Evolutionary conservation across 2,329 filamentous ascomycete genomes (phyloP).

Genomic region (Curvularia hawaiiensis): DNA sequence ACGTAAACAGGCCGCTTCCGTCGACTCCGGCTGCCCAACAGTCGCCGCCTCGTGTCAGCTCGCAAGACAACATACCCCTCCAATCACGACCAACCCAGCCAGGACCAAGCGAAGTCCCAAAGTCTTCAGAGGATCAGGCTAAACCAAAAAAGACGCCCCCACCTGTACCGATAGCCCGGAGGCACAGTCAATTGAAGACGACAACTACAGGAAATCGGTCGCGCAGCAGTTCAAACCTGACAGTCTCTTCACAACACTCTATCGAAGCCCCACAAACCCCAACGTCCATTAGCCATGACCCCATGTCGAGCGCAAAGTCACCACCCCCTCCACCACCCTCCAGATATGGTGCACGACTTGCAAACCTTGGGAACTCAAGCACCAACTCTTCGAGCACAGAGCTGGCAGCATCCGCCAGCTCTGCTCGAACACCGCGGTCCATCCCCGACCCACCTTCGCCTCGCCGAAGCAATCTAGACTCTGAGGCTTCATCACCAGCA

Average conservation of each 20-base stretch:
- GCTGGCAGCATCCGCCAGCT: constrained; percentile 28
- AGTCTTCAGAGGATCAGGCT: constrained; percentile 26
- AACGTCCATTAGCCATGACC: constrained; percentile 19
- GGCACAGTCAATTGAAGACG: constrained; percentile 45
- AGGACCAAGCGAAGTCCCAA: constrained; percentile 21
- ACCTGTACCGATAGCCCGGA: constrained; percentile 42
- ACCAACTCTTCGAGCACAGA: constrained; percentile 40
- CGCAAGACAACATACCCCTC: constrained; percentile 28
- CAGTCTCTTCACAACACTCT: constrained; percentile 44
- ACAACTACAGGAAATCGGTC: constrained; percentile 32
- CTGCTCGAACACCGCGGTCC: constrained; percentile 27
- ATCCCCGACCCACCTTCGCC: constrained; percentile 29
- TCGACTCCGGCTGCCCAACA: constrained; percentile 51
- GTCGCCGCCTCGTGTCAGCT: constrained; percentile 25
- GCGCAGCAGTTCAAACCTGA: constrained; percentile 45
- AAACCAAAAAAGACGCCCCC: constrained; percentile 42
- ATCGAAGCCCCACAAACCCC: constrained; percentile 32
- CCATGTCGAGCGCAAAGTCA: constrained; percentile 28
- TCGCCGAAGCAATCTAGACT: constrained; percentile 34
- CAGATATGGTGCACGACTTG: constrained; percentile 38
- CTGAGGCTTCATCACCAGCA: constrained; percentile 28
- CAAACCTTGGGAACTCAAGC: constrained; percentile 31
- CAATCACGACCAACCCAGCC: constrained; percentile 19
- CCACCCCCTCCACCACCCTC: constrained; percentile 43
- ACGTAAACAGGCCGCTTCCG: constrained; percentile 68